Percentiles rank a stretch among this genome's conserved stretches.
phyloP scores from a whole-genome alignment of 176 grass and related monocot genomes.

The Neostapfia colusana region DNA sequence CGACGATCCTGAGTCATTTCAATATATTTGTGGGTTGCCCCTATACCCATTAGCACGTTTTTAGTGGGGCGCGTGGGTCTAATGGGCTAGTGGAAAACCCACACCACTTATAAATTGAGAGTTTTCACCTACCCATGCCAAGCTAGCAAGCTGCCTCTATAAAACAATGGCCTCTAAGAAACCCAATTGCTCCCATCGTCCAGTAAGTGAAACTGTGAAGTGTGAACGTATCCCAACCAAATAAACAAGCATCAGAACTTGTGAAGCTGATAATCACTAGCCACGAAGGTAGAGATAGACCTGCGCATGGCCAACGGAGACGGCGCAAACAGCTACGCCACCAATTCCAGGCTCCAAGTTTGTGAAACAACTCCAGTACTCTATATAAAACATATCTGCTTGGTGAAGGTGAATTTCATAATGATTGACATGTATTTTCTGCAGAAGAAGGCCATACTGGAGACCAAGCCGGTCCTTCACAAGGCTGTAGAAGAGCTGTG shows the following conservation, averaged over 20 bases:
- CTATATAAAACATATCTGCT: too few relatives aligned
- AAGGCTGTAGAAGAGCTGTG: conserved; percentile 23
- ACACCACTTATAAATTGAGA: too few relatives aligned
- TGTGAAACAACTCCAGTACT: background rate
- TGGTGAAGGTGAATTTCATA: too few relatives aligned
- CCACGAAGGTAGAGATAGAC: conserved; percentile 4
- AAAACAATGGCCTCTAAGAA: background rate
- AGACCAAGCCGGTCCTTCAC: conserved; percentile 28
- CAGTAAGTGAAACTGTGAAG: too few relatives aligned
- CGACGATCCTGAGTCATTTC: too few relatives aligned
- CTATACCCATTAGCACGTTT: too few relatives aligned
- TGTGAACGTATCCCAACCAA: background rate
- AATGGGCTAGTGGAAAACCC: too few relatives aligned
- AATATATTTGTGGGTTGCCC: too few relatives aligned
- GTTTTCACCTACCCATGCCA: too few relatives aligned
- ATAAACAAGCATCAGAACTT: background rate
- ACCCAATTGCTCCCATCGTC: background rate
- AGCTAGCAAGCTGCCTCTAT: background rate
- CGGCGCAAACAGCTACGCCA: conserved; percentile 34
- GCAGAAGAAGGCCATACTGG: conserved; percentile 47
- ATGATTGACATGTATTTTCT: too few relatives aligned
- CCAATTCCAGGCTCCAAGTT: conserved; percentile 35
- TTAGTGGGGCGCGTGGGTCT: too few relatives aligned
- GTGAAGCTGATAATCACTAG: background rate
- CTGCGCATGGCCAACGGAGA: conserved; percentile 32